These are phyloP conservation scores for Pichia norvegensis DNA, from an alignment of 1,139 yeast species.

Conservation along the genomic window DNA sequence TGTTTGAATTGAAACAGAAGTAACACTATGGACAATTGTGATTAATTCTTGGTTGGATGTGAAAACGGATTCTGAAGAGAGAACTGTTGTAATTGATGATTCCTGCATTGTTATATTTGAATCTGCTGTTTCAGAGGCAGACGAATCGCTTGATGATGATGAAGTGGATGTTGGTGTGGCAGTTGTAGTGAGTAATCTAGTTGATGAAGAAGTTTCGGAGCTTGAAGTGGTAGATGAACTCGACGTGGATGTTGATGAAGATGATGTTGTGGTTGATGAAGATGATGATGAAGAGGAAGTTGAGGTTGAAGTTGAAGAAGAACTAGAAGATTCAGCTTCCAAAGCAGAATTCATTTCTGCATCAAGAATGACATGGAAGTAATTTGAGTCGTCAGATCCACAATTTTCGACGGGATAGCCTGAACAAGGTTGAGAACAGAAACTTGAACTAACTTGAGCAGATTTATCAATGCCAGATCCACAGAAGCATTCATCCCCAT, in stretches of 20 bases:
- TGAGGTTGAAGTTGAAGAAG: slow-evolving; percentile 13
- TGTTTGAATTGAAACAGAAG: slow-evolving; percentile 14
- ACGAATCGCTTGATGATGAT: slow-evolving; percentile 9
- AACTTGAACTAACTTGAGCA: slow-evolving; percentile 29
- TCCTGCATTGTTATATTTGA: slow-evolving; percentile 10
- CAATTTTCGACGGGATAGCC: slow-evolving; percentile 55
- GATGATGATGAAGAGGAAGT: slow-evolving; percentile 17
- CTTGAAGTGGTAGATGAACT: slow-evolving; percentile 15
- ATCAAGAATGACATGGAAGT: slow-evolving; percentile 42
- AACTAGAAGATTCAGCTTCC: slow-evolving; percentile 25
- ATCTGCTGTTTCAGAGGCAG: slow-evolving; percentile 15
- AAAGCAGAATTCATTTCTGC: slow-evolving; percentile 18
- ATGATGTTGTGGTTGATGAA: slow-evolving; percentile 13
- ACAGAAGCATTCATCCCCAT: slow-evolving; percentile 56
- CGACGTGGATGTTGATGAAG: slow-evolving; percentile 23
- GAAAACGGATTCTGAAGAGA: slow-evolving; percentile 15
- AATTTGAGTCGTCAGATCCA: slow-evolving; percentile 44
- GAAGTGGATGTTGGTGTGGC: slow-evolving; percentile 7
- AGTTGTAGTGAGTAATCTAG: slow-evolving; percentile 8
- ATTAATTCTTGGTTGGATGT: slow-evolving; percentile 18
- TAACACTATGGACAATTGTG: slow-evolving; percentile 18
- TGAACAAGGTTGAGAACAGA: slow-evolving; percentile 44
- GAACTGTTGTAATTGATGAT: slow-evolving; percentile 6
- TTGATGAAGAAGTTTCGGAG: slow-evolving; percentile 10
- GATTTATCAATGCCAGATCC: slow-evolving; percentile 39